These are phyloP conservation scores for Termitomyces eurrhizus DNA, from an alignment of 768 basidiomycete genomes.

Conservation along the genomic window DNA sequence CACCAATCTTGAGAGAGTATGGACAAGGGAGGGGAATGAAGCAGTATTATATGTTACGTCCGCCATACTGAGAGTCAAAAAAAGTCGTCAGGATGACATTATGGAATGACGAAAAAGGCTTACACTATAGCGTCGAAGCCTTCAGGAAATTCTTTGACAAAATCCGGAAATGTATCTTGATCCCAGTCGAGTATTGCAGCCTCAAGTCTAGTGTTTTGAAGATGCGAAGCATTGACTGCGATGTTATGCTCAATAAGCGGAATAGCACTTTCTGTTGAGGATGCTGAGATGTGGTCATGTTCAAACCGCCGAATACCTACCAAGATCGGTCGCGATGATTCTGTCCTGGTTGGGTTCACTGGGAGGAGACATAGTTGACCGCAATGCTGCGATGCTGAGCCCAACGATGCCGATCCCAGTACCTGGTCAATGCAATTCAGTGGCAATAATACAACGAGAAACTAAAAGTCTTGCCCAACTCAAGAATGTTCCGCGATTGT, in stretches of 20 bases:
- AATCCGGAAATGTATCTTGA: constrained; percentile 45
- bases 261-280: constrained; percentile 66
- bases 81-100: not conserved
- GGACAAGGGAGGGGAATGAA: constrained; percentile 73
- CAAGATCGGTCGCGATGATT: constrained; percentile 69
- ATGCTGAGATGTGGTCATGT: not conserved
- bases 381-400: constrained; percentile 56
- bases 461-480: constrained; percentile 53
- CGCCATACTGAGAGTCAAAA: constrained; percentile 64
- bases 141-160: constrained; percentile 28
- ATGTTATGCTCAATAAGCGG: constrained; percentile 76
- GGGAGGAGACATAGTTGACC: constrained; percentile 28
- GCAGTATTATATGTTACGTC: constrained; percentile 91
- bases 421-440: constrained; percentile 38
- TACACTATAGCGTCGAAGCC: constrained; percentile 57
- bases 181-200: constrained; percentile 75
- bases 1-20: constrained; percentile 57
- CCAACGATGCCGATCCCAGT: constrained; percentile 85
- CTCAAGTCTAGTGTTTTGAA: constrained; percentile 25
- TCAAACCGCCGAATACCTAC: constrained; percentile 36
- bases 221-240: constrained; percentile 34
- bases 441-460: not conserved
- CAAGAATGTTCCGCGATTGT: constrained; percentile 46
- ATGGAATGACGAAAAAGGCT: constrained; percentile 6
- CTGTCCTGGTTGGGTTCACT: constrained; percentile 19